Evolutionary conservation across 805 yeast species (phyloP), one percentile per base, ranked within the genome.

Genomic region (Yamadazyma phyllophila): DNA sequence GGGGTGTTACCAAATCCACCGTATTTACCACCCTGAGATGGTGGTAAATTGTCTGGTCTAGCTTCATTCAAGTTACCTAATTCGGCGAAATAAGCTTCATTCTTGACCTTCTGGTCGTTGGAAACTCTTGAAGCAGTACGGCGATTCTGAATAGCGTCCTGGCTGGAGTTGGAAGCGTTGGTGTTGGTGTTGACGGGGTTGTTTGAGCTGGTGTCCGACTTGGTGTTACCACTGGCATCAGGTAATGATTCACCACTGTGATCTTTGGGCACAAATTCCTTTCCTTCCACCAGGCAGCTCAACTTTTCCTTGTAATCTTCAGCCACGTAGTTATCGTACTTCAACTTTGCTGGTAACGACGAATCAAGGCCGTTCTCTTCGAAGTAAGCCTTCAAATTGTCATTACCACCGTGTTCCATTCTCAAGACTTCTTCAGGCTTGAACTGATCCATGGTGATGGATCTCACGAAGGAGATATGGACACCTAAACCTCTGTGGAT

Each of bases 381-480:
- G 61, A 94, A 83, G 61, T 84, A 94, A 47, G 69, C 73, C 26
- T 72, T 77, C 56, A 94, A 87, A 20, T 78, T 79, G 44, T 80
- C 85, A 61, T 94, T 94, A 16, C 99, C 99, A 46, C 99, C 99
- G 48, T 81, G 68, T 60, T 92, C 97, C 98, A 94, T 92, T 48
- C 95, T 74, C 53, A 79, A 68, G 47, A 91, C 76, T 64, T 94
- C 99, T 34, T 91, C 96, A 3, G 89, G 84, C 70, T 92, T 94
- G 74, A 95, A 94, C 71, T 90, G 97, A 67, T 94, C 99, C 99
- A 94, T 94, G 7, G 98, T 94, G 56, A 94, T 91, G 24, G 96
- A 86, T 62, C 99, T 78, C 31, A 94, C 98, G 71, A 94, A 94
- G 35, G 97, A 91, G 47, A 94, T 83, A 64, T 94, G 99, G 36